Evolutionary conservation across 1,284 basidiomycete species (phyloP), one percentile per base, ranked within the genome.

Genomic region (Apiotrichum montevideense): DNA sequence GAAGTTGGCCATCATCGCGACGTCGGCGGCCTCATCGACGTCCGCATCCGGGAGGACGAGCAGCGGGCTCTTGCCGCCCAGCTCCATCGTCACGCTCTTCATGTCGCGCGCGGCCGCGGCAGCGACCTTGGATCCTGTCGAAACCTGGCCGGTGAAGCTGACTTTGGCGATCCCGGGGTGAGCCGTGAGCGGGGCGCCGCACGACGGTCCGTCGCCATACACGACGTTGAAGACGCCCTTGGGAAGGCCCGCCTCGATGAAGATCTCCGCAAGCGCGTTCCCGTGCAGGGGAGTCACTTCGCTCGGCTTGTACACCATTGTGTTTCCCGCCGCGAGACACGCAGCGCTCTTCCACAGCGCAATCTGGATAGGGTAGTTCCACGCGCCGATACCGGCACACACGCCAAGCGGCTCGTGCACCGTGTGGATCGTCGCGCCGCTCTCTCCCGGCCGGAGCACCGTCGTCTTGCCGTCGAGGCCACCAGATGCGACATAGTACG

Each of bases 311-410:
- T 59, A 59, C 11, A 62, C 61, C 55, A 62, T 62, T 6, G 44
- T 49, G 53, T 62, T 62, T 15, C 61, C 61, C 2, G 58, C 58
- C 3, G 58, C 57, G 29, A 62, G 55, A 29, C 57, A 59, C 1
- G 61, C 57, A 0, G 57, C 61, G 6, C 43, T 47, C 53, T 62
- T 62, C 57, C 61, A 59, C 50, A 59, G 47, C 40, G 61, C 61
- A 40, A 59, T 59, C 50, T 59, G 57, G 48, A 59, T 55, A 13
- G 63, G 63, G n/a, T 62, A 64, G 61, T 64, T 64, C 60, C 61
- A 64, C 33, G 63, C 60, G 10, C 62, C 57, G 47, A 65, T 63
- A 8, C 61, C 63, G 3, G 61, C 63, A 32, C 59, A 61, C 13
- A 65, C 61, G 40, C 63, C 63, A 8, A 63, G 46, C 2, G 63